Conservation (phyloP, 2,329 filamentous ascomycete species). For the Trichoderma sp. region DNA sequence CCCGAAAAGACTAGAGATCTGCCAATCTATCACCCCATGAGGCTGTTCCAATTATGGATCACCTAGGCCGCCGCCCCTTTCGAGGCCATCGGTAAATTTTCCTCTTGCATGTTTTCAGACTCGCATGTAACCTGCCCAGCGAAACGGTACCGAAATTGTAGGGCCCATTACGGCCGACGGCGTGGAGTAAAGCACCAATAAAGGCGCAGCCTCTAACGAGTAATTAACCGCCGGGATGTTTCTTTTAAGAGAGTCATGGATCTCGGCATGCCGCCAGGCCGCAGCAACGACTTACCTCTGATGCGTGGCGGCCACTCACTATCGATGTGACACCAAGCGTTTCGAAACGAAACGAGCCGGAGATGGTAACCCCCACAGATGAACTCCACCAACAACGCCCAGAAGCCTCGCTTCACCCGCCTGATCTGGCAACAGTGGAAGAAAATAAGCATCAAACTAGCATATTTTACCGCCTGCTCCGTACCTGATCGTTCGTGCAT, state of each 20-base stretch:
- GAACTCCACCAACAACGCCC: neutral
- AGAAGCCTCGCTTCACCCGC: neutral
- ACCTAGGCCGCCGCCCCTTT: neutral
- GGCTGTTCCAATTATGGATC: neutral
- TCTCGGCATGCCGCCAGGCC: neutral
- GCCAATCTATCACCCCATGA: neutral
- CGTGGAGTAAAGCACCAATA: neutral
- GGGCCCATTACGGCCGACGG: neutral
- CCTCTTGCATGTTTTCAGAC: neutral
- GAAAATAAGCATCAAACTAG: neutral
- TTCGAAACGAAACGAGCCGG: conserved; percentile 15
- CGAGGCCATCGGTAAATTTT: neutral
- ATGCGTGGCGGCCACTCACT: neutral
- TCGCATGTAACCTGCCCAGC: neutral
- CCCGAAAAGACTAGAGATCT: conserved; percentile 5
- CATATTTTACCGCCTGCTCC: neutral
- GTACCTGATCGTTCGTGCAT: neutral
- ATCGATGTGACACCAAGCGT: conserved; percentile 8
- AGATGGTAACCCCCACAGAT: neutral
- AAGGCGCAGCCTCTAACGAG: neutral
- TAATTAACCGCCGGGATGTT: conserved; percentile 12
- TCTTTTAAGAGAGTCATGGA: neutral
- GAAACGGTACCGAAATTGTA: conserved; percentile 10
- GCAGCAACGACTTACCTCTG: neutral
- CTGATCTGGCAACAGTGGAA: neutral